Conservation (phyloP, 2,329 filamentous ascomycete genomes). For the Cadophora sp. region DNA sequence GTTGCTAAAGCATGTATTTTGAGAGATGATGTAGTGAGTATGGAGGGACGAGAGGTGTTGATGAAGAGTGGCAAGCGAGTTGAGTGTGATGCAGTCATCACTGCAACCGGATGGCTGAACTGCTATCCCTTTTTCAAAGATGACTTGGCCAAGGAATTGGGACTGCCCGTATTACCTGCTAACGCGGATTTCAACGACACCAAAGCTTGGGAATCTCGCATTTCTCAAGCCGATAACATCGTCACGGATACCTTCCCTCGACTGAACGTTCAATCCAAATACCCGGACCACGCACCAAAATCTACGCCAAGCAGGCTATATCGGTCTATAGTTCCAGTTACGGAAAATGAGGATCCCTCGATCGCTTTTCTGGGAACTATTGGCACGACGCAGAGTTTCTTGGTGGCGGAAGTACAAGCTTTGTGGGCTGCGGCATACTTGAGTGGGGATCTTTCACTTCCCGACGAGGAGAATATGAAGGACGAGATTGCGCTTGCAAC, state of each 20-base stretch:
- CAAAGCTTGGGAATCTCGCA: slow-evolving; percentile 35
- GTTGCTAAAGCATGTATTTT: slow-evolving; percentile 2
- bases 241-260: slow-evolving; percentile 38
- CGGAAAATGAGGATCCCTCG: slow-evolving; percentile 5
- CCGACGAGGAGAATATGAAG: slow-evolving; percentile 19
- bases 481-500: slow-evolving; percentile 20
- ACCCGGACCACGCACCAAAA: slow-evolving; percentile 5
- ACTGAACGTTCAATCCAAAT: slow-evolving; percentile 34
- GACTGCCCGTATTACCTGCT: slow-evolving; percentile 12
- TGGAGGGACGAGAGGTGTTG: slow-evolving; percentile 8
- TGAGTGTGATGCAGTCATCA: slow-evolving; percentile 22
- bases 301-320: slow-evolving; percentile 20
- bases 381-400: slow-evolving; percentile 14
- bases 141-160: slow-evolving; percentile 13
- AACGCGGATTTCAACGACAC: slow-evolving; percentile 31
- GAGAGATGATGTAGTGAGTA: slow-evolving; percentile 16
- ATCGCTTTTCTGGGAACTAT: slow-evolving; percentile 20
- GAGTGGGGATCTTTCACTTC: neutral
- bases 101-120: slow-evolving; percentile 36
- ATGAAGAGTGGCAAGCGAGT: slow-evolving; percentile 20
- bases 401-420: slow-evolving; percentile 26
- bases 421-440: slow-evolving; percentile 28
- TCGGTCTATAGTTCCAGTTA: slow-evolving; percentile 13
- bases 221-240: slow-evolving; percentile 35
- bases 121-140: slow-evolving; percentile 33